Evolutionary conservation across 2,329 filamentous ascomycete species (phyloP).

Genomic region (Aspergillus alliaceus): DNA sequence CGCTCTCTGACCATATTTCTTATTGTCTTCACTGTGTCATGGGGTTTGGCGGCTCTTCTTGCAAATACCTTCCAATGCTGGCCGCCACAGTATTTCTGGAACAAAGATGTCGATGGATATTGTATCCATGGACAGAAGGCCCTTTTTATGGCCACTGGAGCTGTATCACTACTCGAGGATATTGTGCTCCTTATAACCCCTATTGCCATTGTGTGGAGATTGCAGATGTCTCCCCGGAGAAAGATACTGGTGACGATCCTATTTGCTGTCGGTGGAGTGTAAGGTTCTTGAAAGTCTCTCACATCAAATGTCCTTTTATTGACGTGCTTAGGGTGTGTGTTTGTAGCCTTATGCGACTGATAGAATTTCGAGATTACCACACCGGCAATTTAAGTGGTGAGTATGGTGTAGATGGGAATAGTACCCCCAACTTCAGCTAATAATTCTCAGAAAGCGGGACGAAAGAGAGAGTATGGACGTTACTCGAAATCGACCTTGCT

Average conservation of each 20-base stretch:
- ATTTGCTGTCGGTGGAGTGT: neutral
- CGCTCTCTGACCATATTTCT: neutral
- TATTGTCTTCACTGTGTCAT: neutral
- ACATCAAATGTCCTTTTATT: too few species aligned
- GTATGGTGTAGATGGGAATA: too few species aligned
- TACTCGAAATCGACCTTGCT: neutral
- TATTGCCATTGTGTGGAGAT: neutral
- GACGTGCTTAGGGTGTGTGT: neutral
- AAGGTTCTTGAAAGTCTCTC: too few species aligned
- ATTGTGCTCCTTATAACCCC: neutral
- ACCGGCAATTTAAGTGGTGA: neutral
- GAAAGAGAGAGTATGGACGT: neutral
- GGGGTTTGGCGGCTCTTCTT: neutral
- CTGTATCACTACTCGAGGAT: neutral
- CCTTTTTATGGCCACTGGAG: neutral
- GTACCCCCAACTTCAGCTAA: too few species aligned
- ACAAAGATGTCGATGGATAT: neutral
- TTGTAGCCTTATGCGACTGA: neutral
- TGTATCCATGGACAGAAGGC: neutral
- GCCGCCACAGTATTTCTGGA: conserved; percentile 1
- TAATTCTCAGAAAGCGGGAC: neutral
- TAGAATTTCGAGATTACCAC: neutral
- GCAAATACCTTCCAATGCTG: conserved; percentile 1
- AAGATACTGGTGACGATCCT: neutral
- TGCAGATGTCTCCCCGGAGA: neutral